Base-by-base conservation (phyloP, 2,329 filamentous ascomycete species). In the Neoscytalidium dimidiatum region DNA sequence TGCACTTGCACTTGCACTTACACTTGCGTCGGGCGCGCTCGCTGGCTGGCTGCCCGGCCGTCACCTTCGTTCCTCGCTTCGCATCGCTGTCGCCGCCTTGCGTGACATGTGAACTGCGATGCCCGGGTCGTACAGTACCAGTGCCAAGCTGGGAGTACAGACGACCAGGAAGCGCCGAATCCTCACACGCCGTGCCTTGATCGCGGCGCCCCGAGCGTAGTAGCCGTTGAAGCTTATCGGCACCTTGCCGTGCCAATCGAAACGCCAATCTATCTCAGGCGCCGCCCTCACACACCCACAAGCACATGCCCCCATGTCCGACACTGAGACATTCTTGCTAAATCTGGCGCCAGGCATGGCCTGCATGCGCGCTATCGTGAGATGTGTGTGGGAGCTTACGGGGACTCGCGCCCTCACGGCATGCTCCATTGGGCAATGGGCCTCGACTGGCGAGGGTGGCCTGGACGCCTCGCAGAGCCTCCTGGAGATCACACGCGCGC, bases 221-320 rank as follows among this genome's bases (percentile, higher is more conserved):
- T n/a, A n/a, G 31, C 52, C 52, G 23, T 57, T 43, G 52, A 43
- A 57, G 52, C 52, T 57, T 57, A 29, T 57, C 52, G 52, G 21
- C 52, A 33, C 8, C 26, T 14, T 17, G 14, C 46, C 28, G n/a
- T 7, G 46, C 46, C 33, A 14, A n/a, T n/a, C n/a, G 33, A 35
- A 14, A 1, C 8, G 31, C 51, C 51, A 38, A 56, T 56, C 51
- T 26, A 26, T 14, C 21, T 11, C 44, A 49, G 28, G 21, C 44
- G 44, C 44, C 4, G 19, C 11, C n/a, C 35, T n/a, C n/a, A n/a
- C n/a, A n/a, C n/a, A n/a, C n/a, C n/a, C n/a, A n/a, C n/a, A n/a
- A n/a, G n/a, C n/a, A n/a, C n/a, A n/a, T n/a, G n/a, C n/a, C n/a
- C n/a, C n/a, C n/a, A n/a, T n/a, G n/a, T n/a, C n/a, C n/a, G n/a